Percentiles rank a stretch among this genome's conserved stretches.
These are phyloP conservation scores for Tulasnella sp. DNA, from an alignment of 768 basidiomycete genomes.

Conservation along the genomic window DNA sequence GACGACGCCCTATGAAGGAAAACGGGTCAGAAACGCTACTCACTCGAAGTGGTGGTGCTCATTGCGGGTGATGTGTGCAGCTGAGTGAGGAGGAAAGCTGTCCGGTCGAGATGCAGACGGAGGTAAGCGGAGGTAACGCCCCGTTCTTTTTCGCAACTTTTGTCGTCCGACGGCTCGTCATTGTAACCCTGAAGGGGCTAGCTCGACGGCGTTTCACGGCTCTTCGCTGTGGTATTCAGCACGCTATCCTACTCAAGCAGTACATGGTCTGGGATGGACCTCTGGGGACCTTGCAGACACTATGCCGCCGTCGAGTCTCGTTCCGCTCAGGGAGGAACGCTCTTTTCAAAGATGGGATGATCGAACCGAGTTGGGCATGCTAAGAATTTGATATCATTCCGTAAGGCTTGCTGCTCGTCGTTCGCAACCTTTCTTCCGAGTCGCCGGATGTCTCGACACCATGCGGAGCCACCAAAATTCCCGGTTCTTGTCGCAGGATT, in stretches of 20 bases:
- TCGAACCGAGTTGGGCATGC: neutral
- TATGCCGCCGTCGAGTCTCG: no score
- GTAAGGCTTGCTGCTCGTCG: no score
- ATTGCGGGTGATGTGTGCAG: neutral
- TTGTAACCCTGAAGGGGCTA: neutral
- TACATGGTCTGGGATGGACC: neutral
- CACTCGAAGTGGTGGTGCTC: conserved; percentile 15
- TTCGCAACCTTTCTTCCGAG: no score
- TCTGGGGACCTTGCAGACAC: no score
- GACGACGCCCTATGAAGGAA: neutral
- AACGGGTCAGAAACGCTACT: neutral
- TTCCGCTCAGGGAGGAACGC: no score
- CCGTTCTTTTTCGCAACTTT: neutral
- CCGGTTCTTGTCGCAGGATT: no score
- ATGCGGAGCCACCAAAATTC: no score
- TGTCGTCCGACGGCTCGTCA: neutral
- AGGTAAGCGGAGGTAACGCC: neutral
- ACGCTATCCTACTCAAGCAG: neutral
- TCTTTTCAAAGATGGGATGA: neutral
- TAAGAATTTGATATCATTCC: neutral
- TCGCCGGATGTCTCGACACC: no score
- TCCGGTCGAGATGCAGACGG: conserved; percentile 10
- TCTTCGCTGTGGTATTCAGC: neutral
- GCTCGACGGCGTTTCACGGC: no score
- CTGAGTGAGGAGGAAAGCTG: conserved; percentile 3